Base-by-base conservation (phyloP, 768 basidiomycete species). In the Lactifluus piperatus region DNA sequence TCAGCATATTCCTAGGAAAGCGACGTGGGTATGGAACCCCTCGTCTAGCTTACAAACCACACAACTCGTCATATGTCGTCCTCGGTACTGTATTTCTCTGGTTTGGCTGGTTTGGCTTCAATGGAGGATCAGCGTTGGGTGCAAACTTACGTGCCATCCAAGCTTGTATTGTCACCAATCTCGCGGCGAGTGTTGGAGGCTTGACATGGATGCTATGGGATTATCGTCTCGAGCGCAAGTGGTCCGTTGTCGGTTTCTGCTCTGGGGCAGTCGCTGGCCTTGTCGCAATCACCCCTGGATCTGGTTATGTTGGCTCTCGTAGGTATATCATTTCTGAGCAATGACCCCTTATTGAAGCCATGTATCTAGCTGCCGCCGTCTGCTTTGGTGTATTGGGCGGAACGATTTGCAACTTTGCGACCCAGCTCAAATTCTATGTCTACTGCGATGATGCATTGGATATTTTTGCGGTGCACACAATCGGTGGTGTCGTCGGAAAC, bases 81-180 rank as follows among this genome's bases (percentile, higher is more conserved):
- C 76, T 97, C n/a, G 95, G 95, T 10, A 98, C 95, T 0, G 82
- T 87, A 2, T 80, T 95, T 69, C 88, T 97, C 52, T 97, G 93
- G 92, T 91, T 92, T 58, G 89, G 89, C 5, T 97, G 94, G 94
- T 91, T 95, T 61, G 91, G 91, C 2, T 94, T 94, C 79, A 94
- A 94, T 71, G 94, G 94, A 7, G 95, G 95, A 24, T 87, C 84
- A 16, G 94, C 94, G 9, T 81, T 97, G 63, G 80, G 85, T 26
- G 93, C 94, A 39, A 95, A 93, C 72, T 75, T 94, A 60, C 82
- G 91, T 64, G 94, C 93, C 7, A 81, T 85, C 13, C 79, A 89
- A 70, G 93, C 95, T 2, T 91, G 91, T 74, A 87, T 94, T 64
- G 87, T 93, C 64, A 98, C 95, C 58, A 98, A 97, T 72, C 73